Evolutionary conservation across 169 alveolate species (phyloP), one percentile per base, ranked within the genome.

Genomic region (Plasmodium cynomolgi): DNA sequence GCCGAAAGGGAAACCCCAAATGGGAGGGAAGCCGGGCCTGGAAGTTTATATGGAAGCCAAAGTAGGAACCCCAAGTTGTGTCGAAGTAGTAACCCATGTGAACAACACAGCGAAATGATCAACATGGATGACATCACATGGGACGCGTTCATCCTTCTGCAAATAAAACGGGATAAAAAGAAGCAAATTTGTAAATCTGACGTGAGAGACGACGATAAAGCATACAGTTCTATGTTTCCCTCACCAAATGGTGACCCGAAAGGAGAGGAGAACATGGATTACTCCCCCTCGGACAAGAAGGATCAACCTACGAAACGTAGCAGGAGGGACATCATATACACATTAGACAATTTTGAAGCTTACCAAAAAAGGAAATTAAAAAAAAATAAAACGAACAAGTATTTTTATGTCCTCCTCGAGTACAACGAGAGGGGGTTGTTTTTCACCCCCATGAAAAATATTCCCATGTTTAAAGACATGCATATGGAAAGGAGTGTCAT

Each of bases 381-480:
- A 71, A 72, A 72, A n/a, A 84, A 84, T 72, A 68, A 72, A 71
- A 23, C 47, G n/a, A 84, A 84, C 44, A 72, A 23, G 54, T 84
- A 84, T 44, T 23, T 84, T 37, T 84, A 34, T 84, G 41, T 84
- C 26, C 31, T 84, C 11, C 77, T 47, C 8, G 92, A 84, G 71
- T 84, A 84, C 77, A 84, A 84, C 26, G 41, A 83, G 11, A 72
- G 13, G 39, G 79, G 79, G 73, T 72, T 84, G 79, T 84, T 84
- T 84, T 84, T 84, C 77, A 84, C 92, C 13, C 29, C 77, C n/a
- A n/a, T 84, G 29, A 72, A 84, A 34, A 84, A 84, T 13, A 71
- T 84, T n/a, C 92, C 92, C 33, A n/a, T 71, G 17, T 71, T 84
- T 39, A 84, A 84, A 72, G 77, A 84, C 26, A 39, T 84, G 83